Evolutionary conservation across 176 grass and related monocot genomes (phyloP).

Genomic region (maize (Zea mays)): Zm-B73-REFERENCE-NAM-5.0 NC_050098.1:164784001-164784500

Average conservation of each 20-base stretch:
- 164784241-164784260: background rate
- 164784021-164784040: no score
- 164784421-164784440: slow-evolving; percentile 1
- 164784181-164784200: background rate
- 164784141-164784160: background rate
- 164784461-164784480: slow-evolving; percentile 46
- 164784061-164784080: background rate
- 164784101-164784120: background rate
- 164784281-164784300: background rate
- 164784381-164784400: slow-evolving; percentile 43
- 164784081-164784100: background rate
- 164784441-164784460: slow-evolving; percentile 43
- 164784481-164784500: slow-evolving; percentile 45
- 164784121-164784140: background rate
- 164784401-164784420: slow-evolving; percentile 49
- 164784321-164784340: background rate
- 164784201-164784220: background rate
- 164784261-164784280: no score
- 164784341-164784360: slow-evolving; percentile 37
- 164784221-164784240: background rate
- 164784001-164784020: background rate
- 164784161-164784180: background rate
- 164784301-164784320: slow-evolving; percentile 31
- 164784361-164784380: slow-evolving; percentile 35
- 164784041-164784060: background rate